Percentiles rank a stretch among this genome's conserved stretches.
phyloP scores from a whole-genome alignment of 2,329 filamentous ascomycete genomes.

The Dactylellina parvicollis region DNA sequence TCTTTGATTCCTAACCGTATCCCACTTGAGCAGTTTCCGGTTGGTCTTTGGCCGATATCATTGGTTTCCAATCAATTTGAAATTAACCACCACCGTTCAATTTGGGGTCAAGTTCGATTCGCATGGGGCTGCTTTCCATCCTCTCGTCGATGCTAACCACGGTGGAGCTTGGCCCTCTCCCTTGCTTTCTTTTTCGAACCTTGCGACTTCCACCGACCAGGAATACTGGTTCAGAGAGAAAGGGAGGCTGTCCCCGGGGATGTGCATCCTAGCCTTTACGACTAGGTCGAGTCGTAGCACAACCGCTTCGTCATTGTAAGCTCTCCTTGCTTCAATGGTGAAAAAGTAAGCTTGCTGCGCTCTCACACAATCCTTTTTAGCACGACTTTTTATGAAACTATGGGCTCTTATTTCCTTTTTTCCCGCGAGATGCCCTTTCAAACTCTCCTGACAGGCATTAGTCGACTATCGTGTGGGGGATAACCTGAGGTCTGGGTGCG shows the following conservation, averaged over 20 bases:
- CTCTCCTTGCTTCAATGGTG: slow-evolving; percentile 52
- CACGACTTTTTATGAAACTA: slow-evolving; percentile 51
- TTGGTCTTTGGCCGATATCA: slow-evolving; percentile 49
- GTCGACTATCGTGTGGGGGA: slow-evolving; percentile 54
- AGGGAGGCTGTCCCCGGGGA: slow-evolving; percentile 32
- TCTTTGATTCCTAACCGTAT: slow-evolving; percentile 28
- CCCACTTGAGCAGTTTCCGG: slow-evolving; percentile 48
- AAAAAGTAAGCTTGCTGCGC: slow-evolving; percentile 48
- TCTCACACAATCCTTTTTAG: slow-evolving; percentile 52
- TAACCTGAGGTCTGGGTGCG: slow-evolving; percentile 52
- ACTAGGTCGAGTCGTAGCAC: slow-evolving; percentile 50
- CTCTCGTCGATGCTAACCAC: slow-evolving; percentile 30
- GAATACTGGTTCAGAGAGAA: slow-evolving; percentile 24
- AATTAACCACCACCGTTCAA: slow-evolving; percentile 50
- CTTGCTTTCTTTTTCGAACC: slow-evolving; percentile 45
- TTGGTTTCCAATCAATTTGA: slow-evolving; percentile 53
- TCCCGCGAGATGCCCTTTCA: slow-evolving; percentile 16
- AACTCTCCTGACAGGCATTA: slow-evolving; percentile 53
- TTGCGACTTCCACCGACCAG: slow-evolving; percentile 34
- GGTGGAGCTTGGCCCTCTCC: slow-evolving; percentile 18
- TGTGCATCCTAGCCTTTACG: slow-evolving; percentile 42
- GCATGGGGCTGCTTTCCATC: slow-evolving; percentile 38
- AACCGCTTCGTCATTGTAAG: slow-evolving; percentile 54
- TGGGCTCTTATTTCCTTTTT: slow-evolving; percentile 51
- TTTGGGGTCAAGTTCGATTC: slow-evolving; percentile 42